Evolutionary conservation across 768 basidiomycete genomes (phyloP), one percentile per base, ranked within the genome.

Genomic region (Kwoniella sp.): DNA sequence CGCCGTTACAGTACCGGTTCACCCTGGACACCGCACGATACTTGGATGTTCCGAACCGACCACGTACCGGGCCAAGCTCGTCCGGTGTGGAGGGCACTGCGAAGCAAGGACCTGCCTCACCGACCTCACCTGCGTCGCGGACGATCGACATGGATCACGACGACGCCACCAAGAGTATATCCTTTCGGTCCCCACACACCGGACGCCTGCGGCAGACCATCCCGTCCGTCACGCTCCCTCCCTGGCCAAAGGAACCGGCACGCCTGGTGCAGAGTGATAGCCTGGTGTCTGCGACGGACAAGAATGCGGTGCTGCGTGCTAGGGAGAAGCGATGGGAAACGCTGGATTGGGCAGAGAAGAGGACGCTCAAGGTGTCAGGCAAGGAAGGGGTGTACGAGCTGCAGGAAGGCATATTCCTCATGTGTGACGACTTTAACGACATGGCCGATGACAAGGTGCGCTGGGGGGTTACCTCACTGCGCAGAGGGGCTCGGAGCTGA

Each of bases 361-460:
- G 57, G n/a, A 43, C 40, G 12, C 41, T 70, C 28, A 42, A 37
- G 23, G 38, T 71, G 11, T 29, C 50, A 22, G 71, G 71, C 5
- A 59, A 44, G 25, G 67, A 63, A 17, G 62, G 65, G 0, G 63
- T 73, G 14, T 73, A 73, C 41, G 71, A 73, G 49, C 45, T 70
- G 14, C 71, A 73, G 49, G 71, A 73, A 41, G 69, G 71, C 14
- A 61, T 73, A 0, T 73, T 73, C 37, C 46, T 73, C 41, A 62
- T 69, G 57, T 69, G 67, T 48, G 63, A 67, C 36, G 59, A 63
- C 34, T 65, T 66, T 37, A 27, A 34, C 8, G 56, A 61, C 22
- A 22, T 9, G 2, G 55, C 55, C 29, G 62, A 63, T 14, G 51
- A 54, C 17, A 57, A 50, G 42, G 69, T 68, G 54, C 59, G 69